Evolutionary conservation across 1,284 basidiomycete genomes (phyloP), one percentile per base, ranked within the genome.

Genomic region (Tylopilus orsonianus): DNA sequence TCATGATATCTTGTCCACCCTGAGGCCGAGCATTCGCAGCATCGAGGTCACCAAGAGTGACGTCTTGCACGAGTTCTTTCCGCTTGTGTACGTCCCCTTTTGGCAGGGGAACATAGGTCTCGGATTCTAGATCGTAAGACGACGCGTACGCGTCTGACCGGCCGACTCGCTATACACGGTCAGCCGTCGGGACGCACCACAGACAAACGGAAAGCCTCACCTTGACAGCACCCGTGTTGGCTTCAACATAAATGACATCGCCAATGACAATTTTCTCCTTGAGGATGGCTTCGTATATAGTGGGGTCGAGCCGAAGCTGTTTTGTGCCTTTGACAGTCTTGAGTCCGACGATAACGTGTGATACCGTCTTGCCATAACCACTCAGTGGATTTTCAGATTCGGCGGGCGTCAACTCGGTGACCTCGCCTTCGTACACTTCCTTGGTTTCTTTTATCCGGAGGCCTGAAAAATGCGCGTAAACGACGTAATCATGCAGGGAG

Each of bases 241-340:
- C 81, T 70, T 99, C 96, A 52, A 99, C 89, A 68, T 98, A 98
- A 50, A 99, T 90, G 40, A 99, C 94, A 62, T 99, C 96, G 26
- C 96, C 97, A 3, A 98, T 90, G 19, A 93, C 86, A 23, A 99
- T 93, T 62, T 95, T 93, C 71, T 98, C 97, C 72, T 99, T 98
- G 62, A 97, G 81, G 53, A 99, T 97, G 22, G 93, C 89, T 68
- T 99, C 96, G 70, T 98, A 99, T 61, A 98, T 95, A 48, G 81
- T 90, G 9, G 96, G 96, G 67, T 99, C 96, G 10, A 98, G 73
- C 23, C 95, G 82, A 10, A 99, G 81, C 65, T 98, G 95, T 70
- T 99, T 99, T 23, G 95, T 97, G n/a, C 97, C 96, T 67, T 90
- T 96, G 57, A 94, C 93, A 0, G 96, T 98, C 74, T 99, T 99